Conservation (phyloP, 306 rosid genomes). For the Begonia loranthoides region DNA sequence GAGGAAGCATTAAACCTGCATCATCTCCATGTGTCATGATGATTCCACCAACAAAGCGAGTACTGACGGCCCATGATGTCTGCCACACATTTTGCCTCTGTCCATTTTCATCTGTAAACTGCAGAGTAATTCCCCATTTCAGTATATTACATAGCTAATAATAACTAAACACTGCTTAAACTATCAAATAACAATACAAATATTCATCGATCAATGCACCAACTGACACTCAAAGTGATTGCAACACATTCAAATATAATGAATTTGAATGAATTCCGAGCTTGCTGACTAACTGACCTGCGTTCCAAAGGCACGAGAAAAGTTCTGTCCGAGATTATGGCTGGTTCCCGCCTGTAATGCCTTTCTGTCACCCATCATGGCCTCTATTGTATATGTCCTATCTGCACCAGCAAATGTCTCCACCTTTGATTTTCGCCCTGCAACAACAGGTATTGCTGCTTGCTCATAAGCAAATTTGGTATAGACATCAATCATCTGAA, state of each 20-base stretch:
- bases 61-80: conserved; percentile 97
- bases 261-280: too few species aligned
- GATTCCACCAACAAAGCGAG: conserved; percentile 96
- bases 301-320: conserved; percentile 85
- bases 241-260: too few species aligned
- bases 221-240: too few species aligned
- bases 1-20: conserved; percentile 89
- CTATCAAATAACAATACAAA: too few species aligned
- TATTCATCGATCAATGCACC: too few species aligned
- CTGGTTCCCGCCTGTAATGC: conserved; percentile 98
- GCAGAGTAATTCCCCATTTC: conserved; percentile 9
- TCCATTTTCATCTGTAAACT: conserved; percentile 90
- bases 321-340: conserved; percentile 97
- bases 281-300: conserved; percentile 27
- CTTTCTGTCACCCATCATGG: conserved; percentile 97
- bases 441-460: conserved; percentile 86
- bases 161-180: too few species aligned
- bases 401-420: conserved; percentile 97
- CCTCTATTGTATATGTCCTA: conserved; percentile 91
- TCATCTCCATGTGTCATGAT: conserved; percentile 97
- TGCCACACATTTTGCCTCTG: conserved; percentile 82
- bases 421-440: conserved; percentile 88
- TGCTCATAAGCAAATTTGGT: conserved; percentile 84
- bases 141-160: too few species aligned
- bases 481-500: conserved; percentile 87